phyloP scores from a whole-genome alignment of 768 basidiomycete genomes.

The Tricholoma bakamatsutake region DNA sequence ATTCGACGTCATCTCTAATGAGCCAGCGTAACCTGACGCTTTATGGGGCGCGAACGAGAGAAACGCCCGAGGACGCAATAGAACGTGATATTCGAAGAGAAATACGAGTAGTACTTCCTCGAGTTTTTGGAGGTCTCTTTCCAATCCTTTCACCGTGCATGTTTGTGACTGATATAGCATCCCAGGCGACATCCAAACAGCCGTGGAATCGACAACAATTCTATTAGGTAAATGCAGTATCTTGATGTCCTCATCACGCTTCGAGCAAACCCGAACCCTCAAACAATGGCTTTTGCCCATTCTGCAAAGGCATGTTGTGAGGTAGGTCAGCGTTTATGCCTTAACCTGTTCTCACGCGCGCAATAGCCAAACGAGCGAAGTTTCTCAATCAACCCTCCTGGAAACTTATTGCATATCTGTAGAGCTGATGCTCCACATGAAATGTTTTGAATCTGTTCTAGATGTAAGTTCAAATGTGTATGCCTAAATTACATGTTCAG shows the following conservation, averaged over 20 bases:
- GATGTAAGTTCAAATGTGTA: slow-evolving; percentile 43
- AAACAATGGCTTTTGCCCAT: slow-evolving; percentile 73
- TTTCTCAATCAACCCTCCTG: slow-evolving; percentile 29
- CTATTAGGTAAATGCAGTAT: slow-evolving; percentile 38
- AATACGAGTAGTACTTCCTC: slow-evolving; percentile 56
- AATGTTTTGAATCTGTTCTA: slow-evolving; percentile 63
- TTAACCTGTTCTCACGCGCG: background rate
- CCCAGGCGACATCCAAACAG: slow-evolving; percentile 26
- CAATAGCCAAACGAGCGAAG: background rate
- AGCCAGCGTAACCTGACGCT: slow-evolving; percentile 67
- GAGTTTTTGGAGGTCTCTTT: slow-evolving; percentile 58
- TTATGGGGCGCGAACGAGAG: slow-evolving; percentile 62
- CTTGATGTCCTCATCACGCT: slow-evolving; percentile 54
- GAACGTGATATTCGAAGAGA: slow-evolving; percentile 71
- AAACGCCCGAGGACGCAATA: slow-evolving; percentile 63
- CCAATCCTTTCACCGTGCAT: background rate
- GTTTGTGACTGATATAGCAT: slow-evolving; percentile 2
- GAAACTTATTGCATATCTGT: slow-evolving; percentile 52
- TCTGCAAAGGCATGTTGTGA: slow-evolving; percentile 45
- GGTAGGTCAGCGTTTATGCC: slow-evolving; percentile 28
- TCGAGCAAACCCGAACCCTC: slow-evolving; percentile 68
- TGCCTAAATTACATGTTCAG: background rate
- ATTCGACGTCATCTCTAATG: slow-evolving; percentile 49
- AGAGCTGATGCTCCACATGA: slow-evolving; percentile 53
- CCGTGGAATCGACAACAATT: slow-evolving; percentile 29